phyloP scores from a whole-genome alignment of 768 basidiomycete genomes.

The Gymnopilus junonius region DNA sequence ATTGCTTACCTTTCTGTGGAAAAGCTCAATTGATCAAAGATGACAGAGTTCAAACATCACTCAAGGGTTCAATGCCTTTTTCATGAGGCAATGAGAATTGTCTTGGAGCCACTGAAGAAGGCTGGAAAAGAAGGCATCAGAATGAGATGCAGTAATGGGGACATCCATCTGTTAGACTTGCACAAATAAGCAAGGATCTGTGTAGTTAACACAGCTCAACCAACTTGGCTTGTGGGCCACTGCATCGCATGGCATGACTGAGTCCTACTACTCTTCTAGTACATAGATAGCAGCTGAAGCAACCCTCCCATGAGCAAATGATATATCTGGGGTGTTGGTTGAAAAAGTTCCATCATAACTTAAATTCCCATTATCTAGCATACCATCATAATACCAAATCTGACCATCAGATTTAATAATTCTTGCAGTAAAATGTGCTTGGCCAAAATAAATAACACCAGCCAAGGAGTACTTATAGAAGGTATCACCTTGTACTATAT shows the following conservation, averaged over 20 bases:
- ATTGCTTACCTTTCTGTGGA: conserved; percentile 43
- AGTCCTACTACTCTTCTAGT: too few relatives aligned
- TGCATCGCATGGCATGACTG: too few relatives aligned
- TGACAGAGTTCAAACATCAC: conserved; percentile 1
- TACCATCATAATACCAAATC: conserved; percentile 31
- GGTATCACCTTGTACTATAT: background rate
- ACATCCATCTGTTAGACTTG: too few relatives aligned
- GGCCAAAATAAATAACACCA: conserved; percentile 24
- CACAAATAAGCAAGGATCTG: too few relatives aligned
- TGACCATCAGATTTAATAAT: conserved; percentile 9
- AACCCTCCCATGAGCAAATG: background rate
- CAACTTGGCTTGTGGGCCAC: too few relatives aligned
- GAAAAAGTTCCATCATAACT: background rate
- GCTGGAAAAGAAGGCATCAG: too few relatives aligned
- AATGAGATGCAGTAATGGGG: too few relatives aligned
- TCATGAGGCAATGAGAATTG: too few relatives aligned
- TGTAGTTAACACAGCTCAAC: too few relatives aligned
- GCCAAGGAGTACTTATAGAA: conserved; percentile 6
- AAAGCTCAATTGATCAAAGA: conserved; percentile 24
- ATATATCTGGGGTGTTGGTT: background rate
- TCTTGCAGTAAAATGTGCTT: conserved; percentile 18
- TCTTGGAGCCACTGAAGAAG: too few relatives aligned
- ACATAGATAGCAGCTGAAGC: background rate
- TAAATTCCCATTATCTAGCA: conserved; percentile 9
- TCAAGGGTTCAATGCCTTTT: too few relatives aligned